Conservation (phyloP, 2,329 filamentous ascomycete genomes). For the Diaporthe citrichinensis region DNA sequence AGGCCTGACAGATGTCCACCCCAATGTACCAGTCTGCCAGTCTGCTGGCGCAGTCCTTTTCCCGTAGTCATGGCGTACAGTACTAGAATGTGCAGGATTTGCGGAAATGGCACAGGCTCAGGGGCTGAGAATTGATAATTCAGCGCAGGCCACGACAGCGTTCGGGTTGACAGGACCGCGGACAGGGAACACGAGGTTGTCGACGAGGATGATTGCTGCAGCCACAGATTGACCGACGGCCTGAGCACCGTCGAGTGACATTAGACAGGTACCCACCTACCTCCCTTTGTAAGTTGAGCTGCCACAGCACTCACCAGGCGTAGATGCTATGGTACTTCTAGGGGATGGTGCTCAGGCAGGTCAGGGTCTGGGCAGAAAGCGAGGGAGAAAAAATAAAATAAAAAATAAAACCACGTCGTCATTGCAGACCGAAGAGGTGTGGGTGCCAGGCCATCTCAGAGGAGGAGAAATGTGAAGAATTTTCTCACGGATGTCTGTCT, state of each 20-base stretch:
- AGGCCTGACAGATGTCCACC: background rate
- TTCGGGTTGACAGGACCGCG: background rate
- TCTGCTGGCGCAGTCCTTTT: background rate
- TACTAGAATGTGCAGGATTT: too few relatives aligned
- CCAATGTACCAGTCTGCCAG: background rate
- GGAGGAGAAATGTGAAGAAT: conserved; percentile 23
- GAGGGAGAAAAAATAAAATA: background rate
- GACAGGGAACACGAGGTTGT: conserved; percentile 5
- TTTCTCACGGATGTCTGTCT: conserved; percentile 1
- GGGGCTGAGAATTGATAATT: background rate
- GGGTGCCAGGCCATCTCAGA: conserved; percentile 13
- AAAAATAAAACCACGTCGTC: background rate
- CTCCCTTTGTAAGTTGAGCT: background rate
- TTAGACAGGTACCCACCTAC: too few relatives aligned
- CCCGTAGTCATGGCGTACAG: background rate
- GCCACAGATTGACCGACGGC: background rate
- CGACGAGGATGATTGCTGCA: conserved; percentile 24
- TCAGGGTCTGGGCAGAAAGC: conserved; percentile 2
- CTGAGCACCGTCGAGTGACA: conserved; percentile 6
- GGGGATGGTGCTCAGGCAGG: background rate
- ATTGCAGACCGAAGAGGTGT: background rate
- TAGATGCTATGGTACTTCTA: background rate
- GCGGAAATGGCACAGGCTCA: background rate
- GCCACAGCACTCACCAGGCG: background rate
- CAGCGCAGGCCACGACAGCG: background rate